Evolutionary conservation across 768 basidiomycete species (phyloP).

Genomic region (Russula abietina): DNA sequence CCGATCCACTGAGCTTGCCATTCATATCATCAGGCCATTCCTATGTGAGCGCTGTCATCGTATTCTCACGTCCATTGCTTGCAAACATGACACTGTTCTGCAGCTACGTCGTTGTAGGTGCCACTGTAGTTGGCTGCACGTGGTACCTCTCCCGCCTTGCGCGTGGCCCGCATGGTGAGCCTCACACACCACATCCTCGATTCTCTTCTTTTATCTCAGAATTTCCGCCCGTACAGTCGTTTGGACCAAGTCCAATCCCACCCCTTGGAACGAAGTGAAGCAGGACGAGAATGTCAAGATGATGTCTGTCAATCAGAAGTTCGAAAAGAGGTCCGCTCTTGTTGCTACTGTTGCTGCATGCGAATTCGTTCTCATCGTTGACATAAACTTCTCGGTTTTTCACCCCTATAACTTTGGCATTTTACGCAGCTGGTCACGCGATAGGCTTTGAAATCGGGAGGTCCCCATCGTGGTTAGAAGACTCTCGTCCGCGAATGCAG

Average conservation of each 20-base stretch:
- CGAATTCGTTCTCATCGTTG: neutral
- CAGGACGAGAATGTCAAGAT: constrained; percentile 71
- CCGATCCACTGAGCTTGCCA: neutral
- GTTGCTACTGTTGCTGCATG: neutral
- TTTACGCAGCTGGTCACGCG: constrained; percentile 63
- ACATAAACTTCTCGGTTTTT: constrained; percentile 16
- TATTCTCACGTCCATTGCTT: neutral
- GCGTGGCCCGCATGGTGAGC: constrained; percentile 38
- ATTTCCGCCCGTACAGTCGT: constrained; percentile 36
- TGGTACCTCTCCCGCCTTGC: constrained; percentile 44
- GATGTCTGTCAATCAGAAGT: constrained; percentile 62
- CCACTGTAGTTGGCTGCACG: constrained; percentile 37
- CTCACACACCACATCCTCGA: neutral
- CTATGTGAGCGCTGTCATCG: constrained; percentile 18
- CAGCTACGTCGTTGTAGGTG: constrained; percentile 47
- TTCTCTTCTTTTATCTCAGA: neutral
- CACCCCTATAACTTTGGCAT: neutral
- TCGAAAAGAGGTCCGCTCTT: constrained; percentile 57
- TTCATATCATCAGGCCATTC: constrained; percentile 21
- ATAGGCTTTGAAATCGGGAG: constrained; percentile 47
- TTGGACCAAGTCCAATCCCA: constrained; percentile 69
- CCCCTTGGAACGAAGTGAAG: constrained; percentile 82
- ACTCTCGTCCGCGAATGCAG: neutral
- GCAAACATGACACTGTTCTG: neutral
- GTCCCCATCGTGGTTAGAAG: neutral